Conservation (phyloP, 2,329 filamentous ascomycete genomes). For the Xylariaceae sp. region DNA sequence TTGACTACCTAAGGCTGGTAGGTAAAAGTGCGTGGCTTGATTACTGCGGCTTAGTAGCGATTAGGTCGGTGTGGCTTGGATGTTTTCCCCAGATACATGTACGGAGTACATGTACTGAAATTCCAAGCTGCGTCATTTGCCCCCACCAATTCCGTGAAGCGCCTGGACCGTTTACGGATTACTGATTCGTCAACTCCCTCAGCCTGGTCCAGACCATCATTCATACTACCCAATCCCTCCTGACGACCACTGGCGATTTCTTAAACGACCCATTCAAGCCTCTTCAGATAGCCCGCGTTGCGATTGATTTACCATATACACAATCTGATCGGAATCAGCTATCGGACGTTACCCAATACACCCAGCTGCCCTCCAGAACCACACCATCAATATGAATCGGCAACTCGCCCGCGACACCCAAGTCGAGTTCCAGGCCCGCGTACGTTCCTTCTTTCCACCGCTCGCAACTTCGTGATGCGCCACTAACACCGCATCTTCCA, state of each 20-base stretch:
- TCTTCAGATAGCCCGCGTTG: background rate
- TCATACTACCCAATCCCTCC: slow-evolving; percentile 2
- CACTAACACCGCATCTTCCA: slow-evolving; percentile 26
- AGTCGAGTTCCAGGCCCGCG: slow-evolving; percentile 64
- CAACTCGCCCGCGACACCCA: slow-evolving; percentile 64
- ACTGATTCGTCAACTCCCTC: background rate
- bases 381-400: slow-evolving; percentile 54
- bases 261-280: slow-evolving; percentile 5
- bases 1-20: too few relatives aligned
- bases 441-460: slow-evolving; percentile 32
- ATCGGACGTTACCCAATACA: background rate
- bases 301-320: background rate
- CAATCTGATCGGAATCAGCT: background rate
- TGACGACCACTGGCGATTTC: slow-evolving; percentile 7
- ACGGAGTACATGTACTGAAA: too few relatives aligned
- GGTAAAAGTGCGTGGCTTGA: background rate
- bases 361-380: too few relatives aligned
- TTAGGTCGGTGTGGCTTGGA: background rate
- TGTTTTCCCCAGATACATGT: background rate
- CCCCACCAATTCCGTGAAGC: slow-evolving; percentile 14
- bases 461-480: background rate
- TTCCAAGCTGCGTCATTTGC: slow-evolving; percentile 12
- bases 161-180: slow-evolving; percentile 2
- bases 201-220: background rate
- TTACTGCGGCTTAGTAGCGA: background rate